phyloP scores from a whole-genome alignment of 345 rosid genomes.

The Hibiscus trionum region DNA sequence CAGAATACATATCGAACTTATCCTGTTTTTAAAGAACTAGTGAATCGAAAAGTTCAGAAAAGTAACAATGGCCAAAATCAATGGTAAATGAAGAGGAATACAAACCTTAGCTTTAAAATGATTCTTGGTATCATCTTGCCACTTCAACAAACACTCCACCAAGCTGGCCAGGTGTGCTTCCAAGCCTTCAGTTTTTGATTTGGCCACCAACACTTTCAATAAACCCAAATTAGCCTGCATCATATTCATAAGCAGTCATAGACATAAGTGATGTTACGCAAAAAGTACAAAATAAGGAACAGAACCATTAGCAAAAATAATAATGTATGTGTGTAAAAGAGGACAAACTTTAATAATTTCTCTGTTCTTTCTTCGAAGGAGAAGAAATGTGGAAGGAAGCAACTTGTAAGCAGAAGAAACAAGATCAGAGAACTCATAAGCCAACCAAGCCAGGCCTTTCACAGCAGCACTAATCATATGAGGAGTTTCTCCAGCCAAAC shows the following conservation, averaged over 20 bases:
- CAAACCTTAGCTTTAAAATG: conserved; percentile 89
- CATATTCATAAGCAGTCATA: not conserved
- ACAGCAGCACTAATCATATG: conserved; percentile 96
- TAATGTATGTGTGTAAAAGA: not conserved
- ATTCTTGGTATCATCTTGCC: conserved; percentile 75
- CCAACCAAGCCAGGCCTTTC: conserved; percentile 88
- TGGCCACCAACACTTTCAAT: conserved; percentile 83
- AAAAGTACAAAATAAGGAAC: not conserved
- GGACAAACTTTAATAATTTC: conserved; percentile 73
- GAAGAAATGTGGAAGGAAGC: conserved; percentile 82
- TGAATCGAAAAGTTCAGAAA: not conserved
- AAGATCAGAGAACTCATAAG: conserved; percentile 90
- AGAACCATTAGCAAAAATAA: conserved; percentile 5
- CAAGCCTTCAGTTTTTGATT: conserved; percentile 75
- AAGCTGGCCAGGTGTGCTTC: conserved; percentile 59
- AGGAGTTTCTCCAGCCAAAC: conserved; percentile 88
- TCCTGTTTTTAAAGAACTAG: not conserved
- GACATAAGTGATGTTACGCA: conserved; percentile 8
- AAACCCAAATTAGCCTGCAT: conserved; percentile 93
- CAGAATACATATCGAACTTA: not conserved
- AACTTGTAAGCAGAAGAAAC: conserved; percentile 65
- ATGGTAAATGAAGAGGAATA: not conserved
- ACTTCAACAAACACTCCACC: conserved; percentile 78
- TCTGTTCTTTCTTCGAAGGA: conserved; percentile 73
- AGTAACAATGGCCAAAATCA: not conserved